These are phyloP conservation scores for Sordariomycetes sp. DNA, from an alignment of 2,329 filamentous ascomycete species.

Conservation along the genomic window DNA sequence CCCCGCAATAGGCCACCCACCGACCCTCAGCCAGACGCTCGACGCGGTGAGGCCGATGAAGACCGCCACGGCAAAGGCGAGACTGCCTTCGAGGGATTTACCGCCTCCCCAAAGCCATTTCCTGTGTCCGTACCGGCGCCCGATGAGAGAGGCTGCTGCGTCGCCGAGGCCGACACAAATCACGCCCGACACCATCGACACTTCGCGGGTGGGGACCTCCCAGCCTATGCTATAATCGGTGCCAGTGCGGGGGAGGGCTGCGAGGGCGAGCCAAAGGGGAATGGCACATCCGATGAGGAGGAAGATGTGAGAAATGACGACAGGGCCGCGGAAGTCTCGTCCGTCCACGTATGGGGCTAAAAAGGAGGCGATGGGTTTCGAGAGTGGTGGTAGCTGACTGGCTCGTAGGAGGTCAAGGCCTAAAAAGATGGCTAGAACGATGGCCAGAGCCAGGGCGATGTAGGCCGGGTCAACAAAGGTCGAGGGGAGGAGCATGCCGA, in stretches of 20 bases:
- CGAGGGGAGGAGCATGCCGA: conserved; percentile 84
- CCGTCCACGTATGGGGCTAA: conserved; percentile 92
- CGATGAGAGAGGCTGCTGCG: conserved; percentile 83
- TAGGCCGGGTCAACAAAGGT: conserved; percentile 83
- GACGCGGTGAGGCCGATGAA: conserved; percentile 62
- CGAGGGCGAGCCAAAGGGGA: conserved; percentile 82
- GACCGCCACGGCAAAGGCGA: conserved; percentile 77
- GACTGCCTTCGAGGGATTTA: conserved; percentile 83
- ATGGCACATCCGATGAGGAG: conserved; percentile 91
- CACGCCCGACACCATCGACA: conserved; percentile 86
- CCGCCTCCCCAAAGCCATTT: conserved; percentile 98
- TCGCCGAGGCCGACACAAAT: conserved; percentile 94
- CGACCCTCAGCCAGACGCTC: conserved; percentile 65
- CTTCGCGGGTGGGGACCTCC: conserved; percentile 65
- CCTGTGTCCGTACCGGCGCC: conserved; percentile 70
- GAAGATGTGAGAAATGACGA: conserved; percentile 95
- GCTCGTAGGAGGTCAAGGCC: conserved; percentile 84
- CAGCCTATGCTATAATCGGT: conserved; percentile 55
- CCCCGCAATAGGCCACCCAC: conserved; percentile 57
- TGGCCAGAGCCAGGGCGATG: conserved; percentile 65
- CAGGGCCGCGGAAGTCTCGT: conserved; percentile 81
- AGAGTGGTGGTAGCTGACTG: conserved; percentile 83
- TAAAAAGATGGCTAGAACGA: conserved; percentile 77
- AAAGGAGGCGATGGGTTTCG: conserved; percentile 76
- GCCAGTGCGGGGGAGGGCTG: conserved; percentile 52